phyloP scores from a whole-genome alignment of 176 grass and related monocot genomes.

The Aegilops tauschii region DNA sequence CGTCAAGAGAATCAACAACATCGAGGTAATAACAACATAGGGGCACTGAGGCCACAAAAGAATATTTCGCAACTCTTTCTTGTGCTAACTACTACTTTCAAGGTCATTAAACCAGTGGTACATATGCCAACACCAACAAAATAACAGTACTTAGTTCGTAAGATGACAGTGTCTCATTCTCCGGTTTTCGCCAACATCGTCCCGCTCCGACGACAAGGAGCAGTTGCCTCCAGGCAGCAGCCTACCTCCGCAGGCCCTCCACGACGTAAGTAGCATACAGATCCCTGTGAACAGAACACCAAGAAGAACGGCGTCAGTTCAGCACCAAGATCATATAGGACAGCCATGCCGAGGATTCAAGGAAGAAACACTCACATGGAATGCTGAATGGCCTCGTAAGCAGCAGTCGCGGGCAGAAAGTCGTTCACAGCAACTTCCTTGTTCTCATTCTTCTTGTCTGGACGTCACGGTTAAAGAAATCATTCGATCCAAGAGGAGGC shows the following conservation, averaged over 20 bases:
- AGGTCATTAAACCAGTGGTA: not conserved
- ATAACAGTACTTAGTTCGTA: slow-evolving; percentile 4
- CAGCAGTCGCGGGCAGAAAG: slow-evolving; percentile 64
- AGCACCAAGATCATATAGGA: not conserved
- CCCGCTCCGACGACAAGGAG: not conserved
- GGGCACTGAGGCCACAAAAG: not conserved
- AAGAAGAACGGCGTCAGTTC: not conserved
- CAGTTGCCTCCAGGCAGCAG: not conserved
- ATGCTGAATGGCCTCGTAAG: slow-evolving; percentile 69
- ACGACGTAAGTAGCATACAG: slow-evolving; percentile 90
- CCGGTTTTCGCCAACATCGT: slow-evolving; percentile 37
- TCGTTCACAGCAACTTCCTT: slow-evolving; percentile 97
- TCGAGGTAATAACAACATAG: not conserved
- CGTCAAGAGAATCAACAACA: not conserved
- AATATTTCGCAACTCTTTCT: not conserved
- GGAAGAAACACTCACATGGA: slow-evolving; percentile 63
- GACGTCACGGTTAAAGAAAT: slow-evolving; percentile 33
- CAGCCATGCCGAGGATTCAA: not conserved
- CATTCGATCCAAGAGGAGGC: not conserved
- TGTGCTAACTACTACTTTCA: slow-evolving; percentile 4
- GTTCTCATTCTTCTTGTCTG: slow-evolving; percentile 99
- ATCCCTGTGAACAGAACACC: slow-evolving; percentile 55
- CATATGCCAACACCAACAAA: slow-evolving; percentile 6
- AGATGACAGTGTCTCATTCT: not conserved
- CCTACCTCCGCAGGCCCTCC: slow-evolving; percentile 86